phyloP scores from a whole-genome alignment of 1,284 basidiomycete species.

The Coriolopsis trogii region DNA sequence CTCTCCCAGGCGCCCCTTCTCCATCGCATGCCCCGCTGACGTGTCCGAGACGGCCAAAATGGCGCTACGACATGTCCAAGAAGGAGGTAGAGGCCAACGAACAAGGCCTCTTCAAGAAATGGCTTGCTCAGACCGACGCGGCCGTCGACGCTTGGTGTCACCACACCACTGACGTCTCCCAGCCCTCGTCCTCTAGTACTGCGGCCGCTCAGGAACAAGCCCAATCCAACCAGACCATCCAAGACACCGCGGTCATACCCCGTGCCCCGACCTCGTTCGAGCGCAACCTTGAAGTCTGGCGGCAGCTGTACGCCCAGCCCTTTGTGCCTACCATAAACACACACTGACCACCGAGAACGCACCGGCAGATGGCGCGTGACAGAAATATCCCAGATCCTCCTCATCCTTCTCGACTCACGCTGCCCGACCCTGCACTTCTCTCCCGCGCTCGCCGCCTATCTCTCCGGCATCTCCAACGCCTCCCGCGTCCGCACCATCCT shows the following conservation, averaged over 20 bases:
- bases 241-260: constrained; percentile 45
- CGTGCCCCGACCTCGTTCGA: constrained; percentile 81
- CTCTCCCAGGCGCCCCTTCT: neutral
- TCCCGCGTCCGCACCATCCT: constrained; percentile 66
- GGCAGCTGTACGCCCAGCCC: constrained; percentile 70
- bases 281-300: constrained; percentile 90
- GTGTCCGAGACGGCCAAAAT: constrained; percentile 80
- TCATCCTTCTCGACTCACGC: constrained; percentile 85
- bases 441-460: constrained; percentile 54
- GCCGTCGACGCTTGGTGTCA: constrained; percentile 58
- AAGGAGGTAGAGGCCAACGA: constrained; percentile 88
- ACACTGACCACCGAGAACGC: constrained; percentile 4
- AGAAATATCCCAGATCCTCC: constrained; percentile 83
- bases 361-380: constrained; percentile 83
- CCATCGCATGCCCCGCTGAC: constrained; percentile 40
- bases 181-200: constrained; percentile 7
- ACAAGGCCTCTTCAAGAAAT: constrained; percentile 76
- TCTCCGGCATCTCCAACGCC: constrained; percentile 34
- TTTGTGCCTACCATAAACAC: neutral
- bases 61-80: constrained; percentile 83
- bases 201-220: constrained; percentile 24
- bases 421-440: constrained; percentile 78
- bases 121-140: constrained; percentile 67
- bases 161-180: constrained; percentile 21
- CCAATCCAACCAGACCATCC: constrained; percentile 24